Percentiles rank a stretch among this genome's conserved stretches.
Conservation (phyloP, 169 alveolate genomes). For the Miamiensis avidus region DNA sequence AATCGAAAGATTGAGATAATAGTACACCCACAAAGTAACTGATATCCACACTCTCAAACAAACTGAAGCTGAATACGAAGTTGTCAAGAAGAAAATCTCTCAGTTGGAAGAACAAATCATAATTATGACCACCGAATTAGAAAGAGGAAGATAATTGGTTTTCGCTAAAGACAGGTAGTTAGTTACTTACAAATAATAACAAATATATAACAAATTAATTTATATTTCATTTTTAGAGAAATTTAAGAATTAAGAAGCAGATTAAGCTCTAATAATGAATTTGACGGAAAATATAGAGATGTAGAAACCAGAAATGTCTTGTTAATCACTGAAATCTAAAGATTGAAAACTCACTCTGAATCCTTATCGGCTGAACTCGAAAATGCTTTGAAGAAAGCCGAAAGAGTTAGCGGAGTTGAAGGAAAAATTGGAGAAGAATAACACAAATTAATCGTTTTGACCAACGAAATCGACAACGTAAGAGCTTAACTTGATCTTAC, state of each 20-base stretch:
- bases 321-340: not conserved
- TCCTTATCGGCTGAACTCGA: not conserved
- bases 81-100: not conserved
- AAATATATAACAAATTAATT: too few species aligned
- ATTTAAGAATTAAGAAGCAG: not conserved
- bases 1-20: not conserved
- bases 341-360: not conserved
- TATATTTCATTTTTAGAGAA: not conserved
- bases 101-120: not conserved
- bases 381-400: not conserved
- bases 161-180: too few species aligned
- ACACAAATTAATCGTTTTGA: not conserved
- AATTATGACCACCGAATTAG: not conserved
- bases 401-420: not conserved
- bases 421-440: not conserved
- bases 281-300: not conserved
- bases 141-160: not conserved
- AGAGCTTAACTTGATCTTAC: not conserved
- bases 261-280: not conserved
- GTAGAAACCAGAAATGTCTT: not conserved
- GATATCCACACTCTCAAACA: not conserved
- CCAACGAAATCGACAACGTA: not conserved
- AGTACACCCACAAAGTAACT: not conserved
- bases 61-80: not conserved
- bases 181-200: too few species aligned